These are phyloP conservation scores for Didymosphaeria variabile DNA, from an alignment of 2,329 filamentous ascomycete genomes.

Conservation along the genomic window DNA sequence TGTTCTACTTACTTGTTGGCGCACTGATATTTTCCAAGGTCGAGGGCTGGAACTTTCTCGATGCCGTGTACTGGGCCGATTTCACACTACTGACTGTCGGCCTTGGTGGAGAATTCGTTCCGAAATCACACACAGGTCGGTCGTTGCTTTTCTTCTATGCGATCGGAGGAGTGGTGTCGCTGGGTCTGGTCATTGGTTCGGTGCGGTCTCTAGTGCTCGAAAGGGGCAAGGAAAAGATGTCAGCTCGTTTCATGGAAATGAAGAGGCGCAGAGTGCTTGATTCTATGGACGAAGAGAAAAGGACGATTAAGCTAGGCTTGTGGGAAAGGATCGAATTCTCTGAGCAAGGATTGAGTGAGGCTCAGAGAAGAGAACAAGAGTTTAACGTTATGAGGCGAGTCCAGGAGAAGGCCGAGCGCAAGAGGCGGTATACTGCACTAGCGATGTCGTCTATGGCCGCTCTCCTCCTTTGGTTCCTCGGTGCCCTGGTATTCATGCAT, in stretches of 20 bases:
- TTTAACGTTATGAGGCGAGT: conserved; percentile 56
- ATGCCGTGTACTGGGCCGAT: conserved; percentile 65
- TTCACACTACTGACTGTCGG: conserved; percentile 66
- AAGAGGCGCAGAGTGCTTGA: conserved; percentile 55
- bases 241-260: conserved; percentile 60
- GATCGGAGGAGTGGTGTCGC: conserved; percentile 63
- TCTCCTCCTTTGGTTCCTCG: conserved; percentile 56
- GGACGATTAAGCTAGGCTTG: conserved; percentile 54
- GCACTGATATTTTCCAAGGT: conserved; percentile 58
- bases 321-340: conserved; percentile 54
- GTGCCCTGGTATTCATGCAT: conserved; percentile 60
- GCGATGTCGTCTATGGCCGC: conserved; percentile 50
- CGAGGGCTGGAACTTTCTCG: conserved; percentile 63
- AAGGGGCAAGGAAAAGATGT: conserved; percentile 61
- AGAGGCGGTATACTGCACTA: conserved; percentile 53
- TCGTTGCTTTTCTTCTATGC: conserved; percentile 64
- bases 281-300: conserved; percentile 49
- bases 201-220: conserved; percentile 61
- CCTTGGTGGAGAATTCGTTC: conserved; percentile 60
- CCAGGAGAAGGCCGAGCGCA: conserved; percentile 47
- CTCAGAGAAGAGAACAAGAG: conserved; percentile 57
- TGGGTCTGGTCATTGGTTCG: conserved; percentile 65
- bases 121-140: conserved; percentile 59
- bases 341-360: conserved; percentile 50
- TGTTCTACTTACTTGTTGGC: conserved; percentile 59